Evolutionary conservation across 495 filamentous ascomycete species (phyloP).

Genomic region (Aspergillus wentii): DNA sequence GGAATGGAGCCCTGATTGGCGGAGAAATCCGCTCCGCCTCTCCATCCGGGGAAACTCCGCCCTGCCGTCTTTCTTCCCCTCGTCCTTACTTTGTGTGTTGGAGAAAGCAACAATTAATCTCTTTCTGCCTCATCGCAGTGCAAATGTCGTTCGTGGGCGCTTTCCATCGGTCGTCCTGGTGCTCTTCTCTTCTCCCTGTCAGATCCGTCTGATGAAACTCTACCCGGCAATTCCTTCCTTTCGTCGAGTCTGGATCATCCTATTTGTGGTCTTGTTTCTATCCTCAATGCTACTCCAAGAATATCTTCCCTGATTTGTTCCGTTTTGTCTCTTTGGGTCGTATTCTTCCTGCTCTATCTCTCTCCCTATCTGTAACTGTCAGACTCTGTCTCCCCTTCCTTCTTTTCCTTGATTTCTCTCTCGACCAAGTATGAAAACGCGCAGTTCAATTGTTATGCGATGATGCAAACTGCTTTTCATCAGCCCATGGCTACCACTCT

Average conservation of each 20-base stretch:
- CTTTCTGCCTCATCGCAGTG: no score
- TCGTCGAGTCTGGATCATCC: neutral
- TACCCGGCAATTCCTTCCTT: no score
- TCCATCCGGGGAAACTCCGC: slow-evolving; percentile 19
- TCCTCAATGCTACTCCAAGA: slow-evolving; percentile 11
- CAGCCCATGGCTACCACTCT: slow-evolving; percentile 34
- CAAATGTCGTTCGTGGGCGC: no score
- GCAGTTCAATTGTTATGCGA: slow-evolving; percentile 26
- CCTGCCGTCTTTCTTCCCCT: neutral
- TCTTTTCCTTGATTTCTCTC: no score
- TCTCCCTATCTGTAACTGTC: neutral
- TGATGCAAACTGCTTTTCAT: slow-evolving; percentile 38
- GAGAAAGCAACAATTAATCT: neutral
- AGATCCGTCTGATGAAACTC: no score
- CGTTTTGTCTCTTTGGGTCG: slow-evolving; percentile 2
- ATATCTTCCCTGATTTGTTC: slow-evolving; percentile 7
- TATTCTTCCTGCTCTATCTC: neutral
- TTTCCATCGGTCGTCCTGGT: no score
- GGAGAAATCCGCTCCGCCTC: slow-evolving; percentile 25
- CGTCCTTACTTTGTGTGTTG: neutral
- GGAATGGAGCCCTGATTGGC: slow-evolving; percentile 27
- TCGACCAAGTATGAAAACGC: slow-evolving; percentile 26
- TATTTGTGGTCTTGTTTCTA: no score
- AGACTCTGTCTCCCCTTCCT: no score
- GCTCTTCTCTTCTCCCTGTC: no score